These are phyloP conservation scores for Mycena crocata DNA, from an alignment of 768 basidiomycete genomes.

Conservation along the genomic window DNA sequence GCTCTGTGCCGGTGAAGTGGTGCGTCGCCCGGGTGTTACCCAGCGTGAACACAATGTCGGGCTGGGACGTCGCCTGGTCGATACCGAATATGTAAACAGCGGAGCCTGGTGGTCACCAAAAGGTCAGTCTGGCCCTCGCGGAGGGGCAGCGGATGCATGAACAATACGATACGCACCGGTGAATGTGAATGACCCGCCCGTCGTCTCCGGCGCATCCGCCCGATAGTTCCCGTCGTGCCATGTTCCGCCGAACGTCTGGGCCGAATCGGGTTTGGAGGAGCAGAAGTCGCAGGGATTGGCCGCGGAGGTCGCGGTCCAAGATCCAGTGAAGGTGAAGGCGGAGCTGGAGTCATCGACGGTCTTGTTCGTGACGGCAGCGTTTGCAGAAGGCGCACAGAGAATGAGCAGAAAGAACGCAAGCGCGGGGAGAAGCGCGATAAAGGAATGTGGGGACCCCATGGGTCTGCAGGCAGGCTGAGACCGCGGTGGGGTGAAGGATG, in stretches of 20 bases:
- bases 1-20: conserved; percentile 29
- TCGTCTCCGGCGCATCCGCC: conserved; percentile 19
- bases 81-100: conserved; percentile 33
- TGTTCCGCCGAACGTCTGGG: conserved; percentile 11
- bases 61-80: conserved; percentile 27
- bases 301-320: conserved; percentile 24
- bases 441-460: conserved; percentile 31
- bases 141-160: too few species aligned
- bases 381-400: conserved; percentile 12
- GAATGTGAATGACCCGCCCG: conserved; percentile 30
- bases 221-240: conserved; percentile 31
- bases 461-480: conserved; percentile 12
- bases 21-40: conserved; percentile 11
- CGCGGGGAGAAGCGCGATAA: conserved; percentile 4
- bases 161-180: conserved; percentile 31
- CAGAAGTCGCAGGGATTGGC: conserved; percentile 21
- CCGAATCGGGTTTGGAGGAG: conserved; percentile 27
- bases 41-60: conserved; percentile 29
- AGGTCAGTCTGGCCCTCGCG: neutral
- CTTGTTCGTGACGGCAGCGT: conserved; percentile 25
- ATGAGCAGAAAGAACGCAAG: conserved; percentile 7
- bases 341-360: conserved; percentile 29
- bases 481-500: conserved; percentile 6
- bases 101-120: conserved; percentile 7
- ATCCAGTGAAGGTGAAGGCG: conserved; percentile 22